Conservation (phyloP, 495 filamentous ascomycete species). For the Xylaria sp. region DNA sequence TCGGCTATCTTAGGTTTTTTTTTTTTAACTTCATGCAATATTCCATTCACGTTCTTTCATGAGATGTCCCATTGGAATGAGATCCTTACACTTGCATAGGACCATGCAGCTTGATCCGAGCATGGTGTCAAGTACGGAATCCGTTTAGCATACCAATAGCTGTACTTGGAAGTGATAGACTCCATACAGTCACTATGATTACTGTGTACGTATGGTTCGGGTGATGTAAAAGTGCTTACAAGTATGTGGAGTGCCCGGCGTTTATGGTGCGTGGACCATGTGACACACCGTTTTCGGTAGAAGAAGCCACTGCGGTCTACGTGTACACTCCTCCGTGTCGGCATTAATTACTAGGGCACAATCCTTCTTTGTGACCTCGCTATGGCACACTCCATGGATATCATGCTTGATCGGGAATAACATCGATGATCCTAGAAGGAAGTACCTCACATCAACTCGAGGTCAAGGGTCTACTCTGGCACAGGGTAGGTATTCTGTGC, state of each 20-base stretch:
- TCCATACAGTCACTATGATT: background rate
- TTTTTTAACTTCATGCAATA: background rate
- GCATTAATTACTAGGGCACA: slow-evolving; percentile 4
- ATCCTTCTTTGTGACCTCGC: slow-evolving; percentile 6
- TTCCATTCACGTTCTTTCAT: slow-evolving; percentile 8
- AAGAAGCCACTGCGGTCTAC: background rate
- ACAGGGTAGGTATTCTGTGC: background rate
- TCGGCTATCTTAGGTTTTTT: background rate
- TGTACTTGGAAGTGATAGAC: background rate
- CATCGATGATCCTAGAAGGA: background rate
- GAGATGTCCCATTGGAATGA: slow-evolving; percentile 9
- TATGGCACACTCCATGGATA: slow-evolving; percentile 12
- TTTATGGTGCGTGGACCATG: background rate
- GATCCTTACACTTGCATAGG: slow-evolving; percentile 2
- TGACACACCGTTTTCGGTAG: slow-evolving; percentile 9
- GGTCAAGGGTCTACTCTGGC: background rate
- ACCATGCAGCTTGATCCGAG: slow-evolving; percentile 10
- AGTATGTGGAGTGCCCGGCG: background rate
- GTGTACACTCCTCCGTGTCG: background rate
- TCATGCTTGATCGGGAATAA: slow-evolving; percentile 7
- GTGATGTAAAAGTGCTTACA: background rate
- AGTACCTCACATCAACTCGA: background rate
- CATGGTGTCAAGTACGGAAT: background rate
- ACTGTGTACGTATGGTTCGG: background rate
- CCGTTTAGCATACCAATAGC: background rate